Evolutionary conservation across 352 stramenopile species (phyloP).

Genomic region (Phytophthora macrochlamydospora): DNA sequence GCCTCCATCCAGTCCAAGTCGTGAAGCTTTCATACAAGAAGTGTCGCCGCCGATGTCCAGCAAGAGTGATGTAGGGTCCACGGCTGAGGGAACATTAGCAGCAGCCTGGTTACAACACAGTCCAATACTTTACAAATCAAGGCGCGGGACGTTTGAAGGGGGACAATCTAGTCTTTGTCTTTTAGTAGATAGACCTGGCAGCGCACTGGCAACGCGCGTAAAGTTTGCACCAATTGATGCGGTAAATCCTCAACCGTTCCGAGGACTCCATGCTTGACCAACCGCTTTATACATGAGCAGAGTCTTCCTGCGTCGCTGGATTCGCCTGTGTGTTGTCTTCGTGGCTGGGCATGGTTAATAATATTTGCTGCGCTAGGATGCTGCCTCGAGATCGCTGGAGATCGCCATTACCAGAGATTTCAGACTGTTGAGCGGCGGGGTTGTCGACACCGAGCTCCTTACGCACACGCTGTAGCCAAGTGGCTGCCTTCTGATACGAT

Average conservation of each 20-base stretch:
- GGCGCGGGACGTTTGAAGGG: constrained; percentile 16
- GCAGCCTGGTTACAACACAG: constrained; percentile 8
- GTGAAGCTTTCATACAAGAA: constrained; percentile 26
- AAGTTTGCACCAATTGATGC: constrained; percentile 13
- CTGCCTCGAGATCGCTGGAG: constrained; percentile 21
- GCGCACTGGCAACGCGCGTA: not conserved
- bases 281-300: too few species aligned
- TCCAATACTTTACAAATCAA: constrained; percentile 30
- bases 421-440: not conserved
- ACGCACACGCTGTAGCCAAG: constrained; percentile 81
- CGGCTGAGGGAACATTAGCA: constrained; percentile 5
- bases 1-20: constrained; percentile 69
- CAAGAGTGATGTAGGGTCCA: not conserved
- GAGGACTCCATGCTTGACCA: constrained; percentile 5
- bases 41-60: not conserved
- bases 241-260: constrained; percentile 16
- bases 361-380: constrained; percentile 54
- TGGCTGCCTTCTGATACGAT: constrained; percentile 80
- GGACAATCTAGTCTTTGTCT: constrained; percentile 31
- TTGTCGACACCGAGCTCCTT: constrained; percentile 53
- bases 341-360: constrained; percentile 55
- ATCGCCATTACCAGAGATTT: constrained; percentile 9
- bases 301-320: not conserved
- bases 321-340: constrained; percentile 47
- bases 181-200: constrained; percentile 20